Percentiles rank a stretch among this genome's conserved stretches.
These are phyloP conservation scores for Cyclotella baltica DNA, from an alignment of 108 stramenopile genomes.

Conservation along the genomic window DNA sequence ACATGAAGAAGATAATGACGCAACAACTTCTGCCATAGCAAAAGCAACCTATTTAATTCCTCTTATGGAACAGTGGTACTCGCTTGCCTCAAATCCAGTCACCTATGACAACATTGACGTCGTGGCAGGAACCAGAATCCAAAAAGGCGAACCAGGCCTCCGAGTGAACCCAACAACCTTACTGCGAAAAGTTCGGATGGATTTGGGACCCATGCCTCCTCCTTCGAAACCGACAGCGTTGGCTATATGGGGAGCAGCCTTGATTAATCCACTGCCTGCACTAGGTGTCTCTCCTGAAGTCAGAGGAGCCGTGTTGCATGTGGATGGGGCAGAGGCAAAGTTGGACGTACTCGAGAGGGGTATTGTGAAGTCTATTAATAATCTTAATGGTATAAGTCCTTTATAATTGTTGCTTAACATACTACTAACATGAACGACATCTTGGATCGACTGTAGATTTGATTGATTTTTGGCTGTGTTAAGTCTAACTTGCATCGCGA, in stretches of 20 bases:
- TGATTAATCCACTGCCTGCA: slow-evolving; percentile 72
- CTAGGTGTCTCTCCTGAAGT: slow-evolving; percentile 68
- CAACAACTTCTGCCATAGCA: slow-evolving; percentile 23
- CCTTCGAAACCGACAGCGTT: slow-evolving; percentile 47
- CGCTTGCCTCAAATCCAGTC: slow-evolving; percentile 54
- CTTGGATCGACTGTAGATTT: no score
- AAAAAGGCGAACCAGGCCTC: slow-evolving; percentile 55
- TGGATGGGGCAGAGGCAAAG: slow-evolving; percentile 40
- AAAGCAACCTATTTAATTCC: slow-evolving; percentile 36
- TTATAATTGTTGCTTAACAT: no score
- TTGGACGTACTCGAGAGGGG: slow-evolving; percentile 61
- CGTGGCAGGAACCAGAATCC: slow-evolving; percentile 51
- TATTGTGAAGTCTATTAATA: slow-evolving; percentile 59
- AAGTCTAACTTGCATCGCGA: no score
- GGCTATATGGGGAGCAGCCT: slow-evolving; percentile 65
- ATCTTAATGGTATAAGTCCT: slow-evolving; percentile 60
- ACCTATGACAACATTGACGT: slow-evolving; percentile 71
- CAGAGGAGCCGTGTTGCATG: slow-evolving; percentile 65
- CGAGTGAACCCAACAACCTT: slow-evolving; percentile 53
- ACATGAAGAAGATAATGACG: slow-evolving; percentile 20
- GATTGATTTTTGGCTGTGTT: no score
- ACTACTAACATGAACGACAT: no score
- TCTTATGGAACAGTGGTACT: slow-evolving; percentile 59
- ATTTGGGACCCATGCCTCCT: slow-evolving; percentile 55
- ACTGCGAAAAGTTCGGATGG: slow-evolving; percentile 41